Percentiles rank a stretch among this genome's conserved stretches.
These are phyloP conservation scores for Amylostereum areolatum DNA, from an alignment of 1,284 basidiomycete species.

Conservation along the genomic window DNA sequence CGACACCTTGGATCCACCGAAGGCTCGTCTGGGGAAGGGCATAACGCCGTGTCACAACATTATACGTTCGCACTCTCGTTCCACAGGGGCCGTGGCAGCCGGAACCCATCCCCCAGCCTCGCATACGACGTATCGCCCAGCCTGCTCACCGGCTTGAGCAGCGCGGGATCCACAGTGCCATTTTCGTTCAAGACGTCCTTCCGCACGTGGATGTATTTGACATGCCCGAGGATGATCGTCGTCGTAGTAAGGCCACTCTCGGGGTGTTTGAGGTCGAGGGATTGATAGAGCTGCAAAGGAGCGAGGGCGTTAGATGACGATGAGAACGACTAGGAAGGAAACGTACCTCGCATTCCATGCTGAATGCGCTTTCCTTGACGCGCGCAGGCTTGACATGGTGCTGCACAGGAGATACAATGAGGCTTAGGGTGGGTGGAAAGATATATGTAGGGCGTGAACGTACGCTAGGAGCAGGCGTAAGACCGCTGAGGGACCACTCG, in stretches of 20 bases:
- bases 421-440: too few relatives aligned
- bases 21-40: too few relatives aligned
- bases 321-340: neutral
- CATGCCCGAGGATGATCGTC: conserved; percentile 58
- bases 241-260: conserved; percentile 37
- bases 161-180: conserved; percentile 51
- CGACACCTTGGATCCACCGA: too few relatives aligned
- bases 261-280: conserved; percentile 45
- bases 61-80: conserved; percentile 18
- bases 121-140: conserved; percentile 63
- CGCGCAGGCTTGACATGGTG: conserved; percentile 52
- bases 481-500: conserved; percentile 71
- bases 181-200: conserved; percentile 39
- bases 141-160: conserved; percentile 54
- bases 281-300: conserved; percentile 41
- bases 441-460: conserved; percentile 7
- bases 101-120: conserved; percentile 46
- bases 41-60: too few relatives aligned
- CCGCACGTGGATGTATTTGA: conserved; percentile 59
- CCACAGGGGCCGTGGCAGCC: conserved; percentile 54
- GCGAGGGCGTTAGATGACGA: conserved; percentile 1
- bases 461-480: conserved; percentile 59
- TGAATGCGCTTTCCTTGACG: conserved; percentile 67
- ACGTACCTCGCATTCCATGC: conserved; percentile 66
- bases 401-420: conserved; percentile 5